These are phyloP conservation scores for Nevesoporus exiguus DNA, from an alignment of 768 basidiomycete genomes.

Conservation along the genomic window DNA sequence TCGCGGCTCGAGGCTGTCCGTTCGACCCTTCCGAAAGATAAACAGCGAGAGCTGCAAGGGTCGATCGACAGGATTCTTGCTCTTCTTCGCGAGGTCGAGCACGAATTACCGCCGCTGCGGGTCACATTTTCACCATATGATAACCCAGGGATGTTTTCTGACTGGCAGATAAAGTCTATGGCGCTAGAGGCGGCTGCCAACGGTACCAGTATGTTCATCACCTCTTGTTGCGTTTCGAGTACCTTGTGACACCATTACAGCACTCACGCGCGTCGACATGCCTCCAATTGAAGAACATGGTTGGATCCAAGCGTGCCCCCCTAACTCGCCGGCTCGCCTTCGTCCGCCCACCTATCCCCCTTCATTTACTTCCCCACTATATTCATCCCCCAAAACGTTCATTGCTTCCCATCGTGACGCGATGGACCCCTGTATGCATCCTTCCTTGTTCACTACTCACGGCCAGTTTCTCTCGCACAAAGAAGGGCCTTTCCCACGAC, in stretches of 20 bases:
- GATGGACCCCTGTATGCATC: slow-evolving; percentile 40
- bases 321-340: slow-evolving; percentile 26
- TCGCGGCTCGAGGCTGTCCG: slow-evolving; percentile 15
- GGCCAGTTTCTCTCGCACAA: slow-evolving; percentile 51
- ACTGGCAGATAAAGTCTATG: slow-evolving; percentile 23
- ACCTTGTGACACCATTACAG: slow-evolving; percentile 13
- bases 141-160: slow-evolving; percentile 26
- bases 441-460: slow-evolving; percentile 37
- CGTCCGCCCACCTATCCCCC: slow-evolving; percentile 30
- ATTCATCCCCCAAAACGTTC: slow-evolving; percentile 24
- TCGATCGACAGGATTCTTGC: slow-evolving; percentile 15
- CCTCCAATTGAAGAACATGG: slow-evolving; percentile 31
- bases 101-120: slow-evolving; percentile 31
- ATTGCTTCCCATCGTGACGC: slow-evolving; percentile 34
- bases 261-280: slow-evolving; percentile 28
- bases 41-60: neutral
- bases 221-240: neutral
- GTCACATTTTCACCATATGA: slow-evolving; percentile 31
- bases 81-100: slow-evolving; percentile 27
- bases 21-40: slow-evolving; percentile 8
- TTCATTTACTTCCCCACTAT: neutral
- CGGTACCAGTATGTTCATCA: slow-evolving; percentile 22
- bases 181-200: slow-evolving; percentile 27
- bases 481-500: slow-evolving; percentile 43
- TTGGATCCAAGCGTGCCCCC: slow-evolving; percentile 21